Conservation (phyloP, 768 basidiomycete species). For the Pulveroboletus sp. region DNA sequence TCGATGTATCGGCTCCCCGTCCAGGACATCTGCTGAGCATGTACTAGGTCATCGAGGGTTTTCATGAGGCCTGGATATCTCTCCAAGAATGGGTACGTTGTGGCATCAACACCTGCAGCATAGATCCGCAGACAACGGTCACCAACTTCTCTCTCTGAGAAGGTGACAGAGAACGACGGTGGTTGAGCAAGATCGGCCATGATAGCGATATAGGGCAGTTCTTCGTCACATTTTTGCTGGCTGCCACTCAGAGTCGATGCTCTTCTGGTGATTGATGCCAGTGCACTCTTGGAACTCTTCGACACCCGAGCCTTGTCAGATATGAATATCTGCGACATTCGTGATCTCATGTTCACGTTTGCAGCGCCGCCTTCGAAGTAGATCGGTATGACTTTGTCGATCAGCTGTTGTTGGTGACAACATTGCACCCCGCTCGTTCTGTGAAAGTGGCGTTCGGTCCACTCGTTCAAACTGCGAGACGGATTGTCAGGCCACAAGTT, state of each 20-base stretch:
- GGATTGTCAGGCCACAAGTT: neutral
- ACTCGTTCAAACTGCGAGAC: neutral
- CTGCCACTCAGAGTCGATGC: neutral
- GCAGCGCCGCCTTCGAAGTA: conserved; percentile 1
- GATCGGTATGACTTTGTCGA: conserved; percentile 15
- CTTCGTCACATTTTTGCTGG: too few relatives aligned
- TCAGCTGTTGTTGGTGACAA: conserved; percentile 3
- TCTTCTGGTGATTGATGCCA: neutral
- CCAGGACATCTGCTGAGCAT: neutral
- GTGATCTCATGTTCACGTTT: neutral
- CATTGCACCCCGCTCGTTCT: conserved; percentile 18
- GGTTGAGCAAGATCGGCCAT: conserved; percentile 9
- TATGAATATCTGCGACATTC: conserved; percentile 17
- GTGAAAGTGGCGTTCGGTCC: conserved; percentile 11
- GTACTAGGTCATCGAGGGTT: neutral
- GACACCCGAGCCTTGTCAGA: conserved; percentile 11
- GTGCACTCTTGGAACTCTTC: neutral
- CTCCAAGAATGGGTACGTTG: conserved; percentile 7
- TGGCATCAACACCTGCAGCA: neutral
- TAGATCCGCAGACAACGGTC: conserved; percentile 9
- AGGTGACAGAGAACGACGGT: conserved; percentile 1
- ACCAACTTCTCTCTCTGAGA: neutral
- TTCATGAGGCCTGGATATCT: neutral
- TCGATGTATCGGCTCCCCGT: neutral
- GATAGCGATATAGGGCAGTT: conserved; percentile 6